Percentiles rank a stretch among this genome's conserved stretches.
Evolutionary conservation across 441 rosid species (phyloP).

Genomic region (Macaranga tanarius): DNA sequence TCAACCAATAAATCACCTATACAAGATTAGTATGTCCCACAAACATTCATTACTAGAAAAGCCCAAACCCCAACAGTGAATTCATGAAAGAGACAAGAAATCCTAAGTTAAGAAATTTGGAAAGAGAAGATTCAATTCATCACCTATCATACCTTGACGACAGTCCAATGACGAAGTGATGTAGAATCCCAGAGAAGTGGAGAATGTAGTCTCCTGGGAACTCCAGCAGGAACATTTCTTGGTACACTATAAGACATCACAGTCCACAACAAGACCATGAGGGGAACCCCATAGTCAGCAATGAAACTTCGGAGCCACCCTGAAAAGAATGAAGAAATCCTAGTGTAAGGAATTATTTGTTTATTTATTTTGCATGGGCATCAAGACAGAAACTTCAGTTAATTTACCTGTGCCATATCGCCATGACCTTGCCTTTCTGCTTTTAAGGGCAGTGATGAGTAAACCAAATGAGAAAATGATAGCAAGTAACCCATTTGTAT

Average conservation of each 20-base stretch:
- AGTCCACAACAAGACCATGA: conserved; percentile 75
- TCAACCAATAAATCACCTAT: neutral
- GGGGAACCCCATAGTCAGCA: conserved; percentile 83
- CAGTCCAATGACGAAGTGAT: conserved; percentile 75
- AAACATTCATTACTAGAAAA: neutral
- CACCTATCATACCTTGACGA: conserved; percentile 48
- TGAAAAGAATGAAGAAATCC: conserved; percentile 20
- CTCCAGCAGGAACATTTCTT: conserved; percentile 50
- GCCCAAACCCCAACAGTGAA: neutral
- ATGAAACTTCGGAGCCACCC: conserved; percentile 71
- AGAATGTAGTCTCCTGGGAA: conserved; percentile 72
- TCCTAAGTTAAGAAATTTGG: conserved; percentile 12
- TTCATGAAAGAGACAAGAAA: neutral
- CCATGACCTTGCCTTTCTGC: conserved; percentile 80
- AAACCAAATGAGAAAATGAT: conserved; percentile 74
- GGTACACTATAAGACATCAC: conserved; percentile 55
- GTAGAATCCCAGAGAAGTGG: conserved; percentile 73
- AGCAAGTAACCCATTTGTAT: conserved; percentile 76
- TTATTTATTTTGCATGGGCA: neutral
- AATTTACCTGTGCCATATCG: conserved; percentile 57
- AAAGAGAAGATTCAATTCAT: neutral
- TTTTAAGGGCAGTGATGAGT: conserved; percentile 58
- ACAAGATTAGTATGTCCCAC: neutral
- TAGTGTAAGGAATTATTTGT: neutral
- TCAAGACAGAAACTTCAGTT: neutral